Evolutionary conservation across 2,329 filamentous ascomycete genomes (phyloP).

Genomic region (Trichoderma endophyticum): DNA sequence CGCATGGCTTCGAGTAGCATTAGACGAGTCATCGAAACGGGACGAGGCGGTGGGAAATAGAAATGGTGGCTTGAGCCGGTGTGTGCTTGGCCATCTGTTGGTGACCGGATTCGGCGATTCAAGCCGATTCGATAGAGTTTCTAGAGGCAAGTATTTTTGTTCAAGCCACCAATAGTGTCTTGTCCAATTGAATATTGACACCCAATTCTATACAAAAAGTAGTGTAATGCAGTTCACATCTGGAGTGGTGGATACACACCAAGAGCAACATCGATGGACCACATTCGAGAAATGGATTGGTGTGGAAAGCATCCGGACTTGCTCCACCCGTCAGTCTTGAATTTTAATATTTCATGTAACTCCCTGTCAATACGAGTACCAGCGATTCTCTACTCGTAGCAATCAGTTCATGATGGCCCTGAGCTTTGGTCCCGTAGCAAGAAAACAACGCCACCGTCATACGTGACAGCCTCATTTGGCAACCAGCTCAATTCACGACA

Average conservation of each 20-base stretch:
- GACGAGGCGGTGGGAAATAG: not conserved
- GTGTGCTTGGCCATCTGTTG: not conserved
- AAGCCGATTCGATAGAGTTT: not conserved
- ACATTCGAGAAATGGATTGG: not conserved
- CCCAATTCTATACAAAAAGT: not conserved
- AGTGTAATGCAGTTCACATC: not conserved
- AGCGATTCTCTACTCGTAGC: not conserved
- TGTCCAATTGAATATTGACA: not conserved
- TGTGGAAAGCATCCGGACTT: not conserved
- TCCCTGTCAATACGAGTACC: not conserved
- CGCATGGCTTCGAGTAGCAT: not conserved
- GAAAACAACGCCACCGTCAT: not conserved
- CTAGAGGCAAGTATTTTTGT: not conserved
- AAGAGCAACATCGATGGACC: not conserved
- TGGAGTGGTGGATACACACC: not conserved
- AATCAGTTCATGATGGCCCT: not conserved
- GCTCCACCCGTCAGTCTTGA: not conserved
- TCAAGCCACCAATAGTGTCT: not conserved
- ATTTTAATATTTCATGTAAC: not conserved
- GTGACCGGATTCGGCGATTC: not conserved
- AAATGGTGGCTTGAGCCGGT: not conserved
- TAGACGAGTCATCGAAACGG: not conserved
- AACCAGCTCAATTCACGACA: not conserved
- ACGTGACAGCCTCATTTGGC: not conserved
- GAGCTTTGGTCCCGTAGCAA: not conserved